These are phyloP conservation scores for Rhodotorula mucilaginosa DNA, from an alignment of 1,284 basidiomycete species.

Conservation along the genomic window DNA sequence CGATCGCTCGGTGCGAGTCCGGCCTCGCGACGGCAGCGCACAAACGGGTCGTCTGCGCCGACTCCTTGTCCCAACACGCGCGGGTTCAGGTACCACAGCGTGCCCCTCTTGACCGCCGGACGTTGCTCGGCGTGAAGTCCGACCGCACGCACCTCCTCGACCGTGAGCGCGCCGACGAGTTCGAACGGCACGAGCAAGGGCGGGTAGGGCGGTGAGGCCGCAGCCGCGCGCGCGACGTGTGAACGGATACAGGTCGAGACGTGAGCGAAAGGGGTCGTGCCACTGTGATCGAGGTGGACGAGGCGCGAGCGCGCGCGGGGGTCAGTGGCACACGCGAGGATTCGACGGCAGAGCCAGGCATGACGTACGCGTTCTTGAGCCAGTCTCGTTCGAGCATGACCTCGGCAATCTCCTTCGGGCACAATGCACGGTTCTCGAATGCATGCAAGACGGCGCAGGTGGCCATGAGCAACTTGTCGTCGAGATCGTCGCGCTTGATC, in stretches of 20 bases:
- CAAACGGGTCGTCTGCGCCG: conserved; percentile 37
- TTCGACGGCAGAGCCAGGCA: neutral
- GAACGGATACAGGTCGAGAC: conserved; percentile 45
- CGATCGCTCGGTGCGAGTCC: conserved; percentile 29
- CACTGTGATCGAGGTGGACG: conserved; percentile 28
- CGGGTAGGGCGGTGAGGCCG: conserved; percentile 31
- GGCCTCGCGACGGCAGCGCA: conserved; percentile 33
- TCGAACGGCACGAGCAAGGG: conserved; percentile 44
- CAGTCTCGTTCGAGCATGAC: conserved; percentile 42
- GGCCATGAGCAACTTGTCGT: conserved; percentile 41
- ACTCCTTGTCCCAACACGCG: conserved; percentile 36
- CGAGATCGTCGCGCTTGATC: conserved; percentile 36
- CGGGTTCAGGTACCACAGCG: conserved; percentile 45
- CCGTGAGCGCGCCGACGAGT: conserved; percentile 39
- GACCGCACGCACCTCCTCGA: conserved; percentile 41
- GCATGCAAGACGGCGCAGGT: conserved; percentile 38
- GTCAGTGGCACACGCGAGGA: too few relatives aligned
- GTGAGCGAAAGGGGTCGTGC: conserved; percentile 45
- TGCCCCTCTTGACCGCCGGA: conserved; percentile 45
- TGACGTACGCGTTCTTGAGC: conserved; percentile 41
- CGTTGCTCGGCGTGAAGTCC: conserved; percentile 42
- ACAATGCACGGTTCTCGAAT: conserved; percentile 43
- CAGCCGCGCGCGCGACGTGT: conserved; percentile 39
- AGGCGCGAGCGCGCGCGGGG: neutral
- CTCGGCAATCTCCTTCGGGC: conserved; percentile 45